Evolutionary conservation across 306 rosid genomes (phyloP), one percentile per base, ranked within the genome.

Genomic region (Alnus rubra): DNA sequence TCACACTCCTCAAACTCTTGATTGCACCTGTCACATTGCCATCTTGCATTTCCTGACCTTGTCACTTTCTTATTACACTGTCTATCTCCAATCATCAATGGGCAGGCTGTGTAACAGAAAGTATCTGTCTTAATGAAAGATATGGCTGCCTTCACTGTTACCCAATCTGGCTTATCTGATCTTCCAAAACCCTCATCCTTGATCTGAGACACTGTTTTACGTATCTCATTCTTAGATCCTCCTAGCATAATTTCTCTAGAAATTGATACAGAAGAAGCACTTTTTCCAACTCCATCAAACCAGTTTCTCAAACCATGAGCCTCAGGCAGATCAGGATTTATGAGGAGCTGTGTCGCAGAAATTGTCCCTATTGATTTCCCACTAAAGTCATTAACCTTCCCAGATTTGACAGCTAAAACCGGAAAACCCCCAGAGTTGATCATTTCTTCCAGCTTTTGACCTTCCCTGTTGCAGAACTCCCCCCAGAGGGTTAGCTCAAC

Each of bases 401-500:
- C 99, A 45, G 98, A 84, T 83, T 95, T 95, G 76, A 95, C 93
- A 52, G 98, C 98, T 79, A 95, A 81, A 83, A 93, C 85, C 11
- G 98, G 98, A 79, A 72, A 92, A 45, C 68, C 4, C 59, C 96
- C 94, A 48, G 86, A 53, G 79, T 88, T 89, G 9, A 84, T 76
- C 86, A 91, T 87, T 80, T 93, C 96, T 82, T 92, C 94, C 76
- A 95, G 90, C 80, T 81, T 81, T 82, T 90, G 97, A 79, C 98
- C 98, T 88, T 95, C 98, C 88, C 89, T 87, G 63, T 95, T 95
- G 89, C 98, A 95, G 80, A 93, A 88, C 50, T 95, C 98, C 7
- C 98, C 98, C 98, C 98, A 95, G 35, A 95, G 90, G 67, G 98
- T 95, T 69, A 95, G 76, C 88, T 95, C 99, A 67, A 96, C 83